Base-by-base conservation (phyloP, 352 stramenopile species). In the Pythium dissotocum region DNA sequence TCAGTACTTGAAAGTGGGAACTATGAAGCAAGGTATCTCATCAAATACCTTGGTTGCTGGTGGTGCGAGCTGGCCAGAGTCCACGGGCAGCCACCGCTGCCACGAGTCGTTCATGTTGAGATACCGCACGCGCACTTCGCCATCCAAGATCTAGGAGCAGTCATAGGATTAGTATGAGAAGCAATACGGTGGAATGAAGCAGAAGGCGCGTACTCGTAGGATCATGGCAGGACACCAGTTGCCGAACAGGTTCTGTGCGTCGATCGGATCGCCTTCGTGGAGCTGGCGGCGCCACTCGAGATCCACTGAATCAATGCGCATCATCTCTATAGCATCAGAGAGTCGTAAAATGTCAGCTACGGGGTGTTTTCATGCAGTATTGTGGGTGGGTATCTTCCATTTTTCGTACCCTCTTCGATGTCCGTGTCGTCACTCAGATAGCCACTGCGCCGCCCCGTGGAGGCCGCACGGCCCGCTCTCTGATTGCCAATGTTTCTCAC, bases 21-120 rank as follows among this genome's bases (percentile, higher is more conserved):
- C 4, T 16, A 44, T 14, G 2, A 49, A 21, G 42, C 4, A 49
- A 26, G 36, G 9, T 61, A 21, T 51, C 55, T 24, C 4, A 26
- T 35, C 24, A 14, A 18, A 56, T 60, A 91, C 85, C 76, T 90
- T 89, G 18, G 80, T 83, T 0, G 75, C 85, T 24, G 79, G 55
- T 6, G 75, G 77, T 38, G 87, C 76, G 24, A 95, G 72, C 32
- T 88, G 78, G 0, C 77, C 79, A 6, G 85, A 95, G 61, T 92
- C 83, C 10, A 81, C 10, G 12, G 79, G 77, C 40, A 94, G 32
- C 83, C 87, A 92, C 6, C 84, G 77, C 30, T 80, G 71, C 87
- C 87, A 95, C 36, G 75, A 63, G 42, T 88, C 76, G 70, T 95
- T 86, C 87, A 95, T 95, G 63, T 90, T 93, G 38, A 92, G 78